Evolutionary conservation across 331 rosid genomes (phyloP).

Genomic region (Saraca asoca): DNA sequence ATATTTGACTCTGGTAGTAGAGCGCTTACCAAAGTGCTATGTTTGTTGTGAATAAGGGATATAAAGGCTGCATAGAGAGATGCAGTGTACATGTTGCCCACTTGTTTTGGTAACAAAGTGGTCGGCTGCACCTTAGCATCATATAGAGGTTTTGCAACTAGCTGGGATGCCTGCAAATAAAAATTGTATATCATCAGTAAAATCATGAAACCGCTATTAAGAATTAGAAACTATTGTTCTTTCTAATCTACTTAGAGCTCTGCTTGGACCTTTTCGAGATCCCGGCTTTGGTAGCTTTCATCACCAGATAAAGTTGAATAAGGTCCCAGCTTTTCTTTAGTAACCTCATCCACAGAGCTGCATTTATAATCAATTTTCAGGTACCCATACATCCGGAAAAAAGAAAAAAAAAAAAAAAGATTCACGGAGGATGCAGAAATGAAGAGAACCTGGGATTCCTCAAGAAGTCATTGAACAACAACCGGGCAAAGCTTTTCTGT

Average conservation of each 20-base stretch:
- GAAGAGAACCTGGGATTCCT: constrained; percentile 71
- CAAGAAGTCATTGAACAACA: constrained; percentile 72
- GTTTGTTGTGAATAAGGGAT: constrained; percentile 82
- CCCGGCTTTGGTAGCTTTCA: constrained; percentile 93
- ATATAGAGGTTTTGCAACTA: constrained; percentile 77
- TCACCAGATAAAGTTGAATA: constrained; percentile 65
- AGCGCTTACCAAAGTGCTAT: constrained; percentile 65
- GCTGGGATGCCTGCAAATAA: constrained; percentile 73
- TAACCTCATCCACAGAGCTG: constrained; percentile 73
- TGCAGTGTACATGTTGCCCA: constrained; percentile 99
- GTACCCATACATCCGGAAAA: constrained; percentile 14
- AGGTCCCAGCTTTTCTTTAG: constrained; percentile 79
- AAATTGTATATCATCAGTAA: constrained; percentile 26
- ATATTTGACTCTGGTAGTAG: constrained; percentile 3
- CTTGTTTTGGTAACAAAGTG: constrained; percentile 91
- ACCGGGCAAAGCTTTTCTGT: constrained; percentile 93
- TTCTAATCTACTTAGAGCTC: constrained; percentile 14
- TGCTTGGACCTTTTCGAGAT: constrained; percentile 85
- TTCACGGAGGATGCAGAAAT: constrained; percentile 21
- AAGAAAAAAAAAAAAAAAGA: no score
- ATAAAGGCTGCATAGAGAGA: constrained; percentile 96
- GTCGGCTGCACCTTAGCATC: constrained; percentile 88
- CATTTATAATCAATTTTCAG: constrained; percentile 40
- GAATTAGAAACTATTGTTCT: constrained; percentile 7
- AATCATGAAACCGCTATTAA: not conserved